Evolutionary conservation across 2,329 filamentous ascomycete species (phyloP), one percentile per base, ranked within the genome.

Genomic region (Trichophyton equinum): DNA sequence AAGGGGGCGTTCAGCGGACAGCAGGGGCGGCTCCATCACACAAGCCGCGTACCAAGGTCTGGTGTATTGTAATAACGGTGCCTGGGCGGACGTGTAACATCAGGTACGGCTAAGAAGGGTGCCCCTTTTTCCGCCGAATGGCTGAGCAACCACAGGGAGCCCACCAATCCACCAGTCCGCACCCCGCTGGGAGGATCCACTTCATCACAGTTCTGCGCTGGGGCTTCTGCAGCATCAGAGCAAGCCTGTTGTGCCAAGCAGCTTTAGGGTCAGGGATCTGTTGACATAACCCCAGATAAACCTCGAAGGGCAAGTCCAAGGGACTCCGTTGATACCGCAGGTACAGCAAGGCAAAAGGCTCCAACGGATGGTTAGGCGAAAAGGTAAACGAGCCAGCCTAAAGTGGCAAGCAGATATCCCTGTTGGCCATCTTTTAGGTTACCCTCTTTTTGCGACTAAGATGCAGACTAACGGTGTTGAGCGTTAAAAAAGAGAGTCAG

Each of bases 61-160:
- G 51, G 51, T 55, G 51, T 55, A 55, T 36, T 55, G 51, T 55
- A 55, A 55, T 55, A 55, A 55, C 51, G 51, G 51, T 55, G 51
- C 51, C 51, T 55, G 51, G 51, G 27, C 51, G 51, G 51, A 27
- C 51, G 51, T 55, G 51, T 55, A 55, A 55, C 51, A 36, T 15
- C 51, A 55, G 51, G 13, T 36, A 55, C 51, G 51, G 51, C 51
- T 55, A 55, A 44, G n/a, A 44, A 36, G 15, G 46, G 27, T 55
- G 51, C 51, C 51, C 51, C 51, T 55, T 55, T 55, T 55, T 36
- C 51, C 51, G 51, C 27, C 40, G 40, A n/a, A 55, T 55, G 51
- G 51, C 27, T 55, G 51, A 55, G 51, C 27, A 20, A n/a, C 51
- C 49, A 22, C 27, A 27, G 33, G 7, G 25, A 55, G 27, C 25